A percentile compares a stretch with the other conserved stretches of the same genome.
These are phyloP conservation scores for Wickerhamomyces ciferrii DNA, from an alignment of 805 yeast genomes.

Conservation along the genomic window DNA sequence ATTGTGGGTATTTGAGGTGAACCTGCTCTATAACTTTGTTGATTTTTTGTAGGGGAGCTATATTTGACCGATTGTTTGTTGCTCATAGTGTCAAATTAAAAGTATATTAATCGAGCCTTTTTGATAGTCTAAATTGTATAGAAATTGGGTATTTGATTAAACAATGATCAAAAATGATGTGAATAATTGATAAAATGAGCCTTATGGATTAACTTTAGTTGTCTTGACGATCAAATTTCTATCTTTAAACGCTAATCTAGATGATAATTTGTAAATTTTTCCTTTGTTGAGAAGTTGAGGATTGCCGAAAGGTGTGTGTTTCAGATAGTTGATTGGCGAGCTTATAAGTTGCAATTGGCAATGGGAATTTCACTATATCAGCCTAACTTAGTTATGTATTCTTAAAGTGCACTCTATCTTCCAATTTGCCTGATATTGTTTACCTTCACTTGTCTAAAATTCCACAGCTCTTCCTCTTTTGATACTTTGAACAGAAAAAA, in stretches of 20 bases:
- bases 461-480: not conserved
- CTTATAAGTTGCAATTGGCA: no score
- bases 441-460: no score
- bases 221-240: not conserved
- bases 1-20: slow-evolving; percentile 9
- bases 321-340: no score
- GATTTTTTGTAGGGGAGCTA: not conserved
- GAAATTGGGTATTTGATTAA: no score
- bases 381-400: no score
- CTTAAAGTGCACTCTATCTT: no score
- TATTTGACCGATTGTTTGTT: not conserved
- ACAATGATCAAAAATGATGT: no score
- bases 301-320: no score
- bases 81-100: not conserved
- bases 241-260: not conserved
- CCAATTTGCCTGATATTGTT: not conserved
- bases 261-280: not conserved
- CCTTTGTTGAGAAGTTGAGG: not conserved
- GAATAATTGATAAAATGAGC: no score
- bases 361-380: no score
- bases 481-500: not conserved
- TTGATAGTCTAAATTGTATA: not conserved
- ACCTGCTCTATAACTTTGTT: not conserved
- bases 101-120: not conserved
- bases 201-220: no score